Evolutionary conservation across 2,329 filamentous ascomycete species (phyloP).

Genomic region (Aspergillus viridinutans): DNA sequence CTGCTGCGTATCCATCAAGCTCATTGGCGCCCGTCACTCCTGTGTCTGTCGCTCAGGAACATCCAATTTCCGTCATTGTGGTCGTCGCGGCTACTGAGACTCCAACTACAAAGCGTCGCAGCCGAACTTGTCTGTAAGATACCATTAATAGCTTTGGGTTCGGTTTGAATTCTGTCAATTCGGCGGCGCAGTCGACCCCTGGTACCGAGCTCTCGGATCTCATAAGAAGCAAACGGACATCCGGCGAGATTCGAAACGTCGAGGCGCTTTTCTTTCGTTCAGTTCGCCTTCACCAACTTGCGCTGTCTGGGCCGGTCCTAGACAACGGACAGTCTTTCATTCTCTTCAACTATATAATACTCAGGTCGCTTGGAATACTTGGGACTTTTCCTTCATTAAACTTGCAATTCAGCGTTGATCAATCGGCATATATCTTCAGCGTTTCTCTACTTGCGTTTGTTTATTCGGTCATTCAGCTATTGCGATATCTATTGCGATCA

Average conservation of each 20-base stretch:
- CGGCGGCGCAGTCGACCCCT: neutral
- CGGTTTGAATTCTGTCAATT: neutral
- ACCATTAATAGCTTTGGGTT: slow-evolving; percentile 3
- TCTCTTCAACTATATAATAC: slow-evolving; percentile 2
- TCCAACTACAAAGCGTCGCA: slow-evolving; percentile 10
- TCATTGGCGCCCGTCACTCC: slow-evolving; percentile 15
- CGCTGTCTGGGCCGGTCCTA: slow-evolving; percentile 17
- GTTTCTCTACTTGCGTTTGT: neutral
- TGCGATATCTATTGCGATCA: slow-evolving; percentile 12
- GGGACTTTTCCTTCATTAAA: slow-evolving; percentile 1
- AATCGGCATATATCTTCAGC: neutral
- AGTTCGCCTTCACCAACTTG: neutral
- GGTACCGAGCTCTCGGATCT: neutral
- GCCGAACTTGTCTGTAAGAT: slow-evolving; percentile 9
- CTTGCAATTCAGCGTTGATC: slow-evolving; percentile 5
- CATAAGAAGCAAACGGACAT: neutral
- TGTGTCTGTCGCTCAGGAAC: slow-evolving; percentile 4
- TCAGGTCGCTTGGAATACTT: slow-evolving; percentile 1
- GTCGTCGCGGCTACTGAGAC: slow-evolving; percentile 21
- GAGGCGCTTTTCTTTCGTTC: neutral
- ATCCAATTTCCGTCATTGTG: slow-evolving; percentile 15
- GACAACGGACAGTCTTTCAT: slow-evolving; percentile 6
- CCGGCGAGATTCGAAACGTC: neutral
- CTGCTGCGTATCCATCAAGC: neutral
- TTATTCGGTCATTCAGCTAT: neutral